These are phyloP conservation scores for Coprinellus micaceus DNA, from an alignment of 768 basidiomycete species.

Conservation along the genomic window DNA sequence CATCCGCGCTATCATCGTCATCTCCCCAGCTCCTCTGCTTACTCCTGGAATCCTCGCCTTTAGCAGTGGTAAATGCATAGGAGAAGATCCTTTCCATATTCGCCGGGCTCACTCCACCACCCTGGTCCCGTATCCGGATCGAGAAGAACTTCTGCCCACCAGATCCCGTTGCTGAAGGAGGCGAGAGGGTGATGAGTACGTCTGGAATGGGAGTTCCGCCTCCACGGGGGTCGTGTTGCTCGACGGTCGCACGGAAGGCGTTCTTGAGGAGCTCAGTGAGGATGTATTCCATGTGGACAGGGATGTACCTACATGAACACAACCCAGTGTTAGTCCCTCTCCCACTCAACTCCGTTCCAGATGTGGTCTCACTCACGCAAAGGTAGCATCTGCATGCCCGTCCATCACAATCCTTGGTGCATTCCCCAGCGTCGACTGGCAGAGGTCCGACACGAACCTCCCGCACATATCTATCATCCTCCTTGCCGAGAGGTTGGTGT, in stretches of 20 bases:
- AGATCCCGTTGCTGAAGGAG: conserved; percentile 35
- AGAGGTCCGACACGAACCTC: conserved; percentile 80
- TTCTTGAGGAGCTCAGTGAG: conserved; percentile 90
- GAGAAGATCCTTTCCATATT: conserved; percentile 83
- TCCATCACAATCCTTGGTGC: conserved; percentile 67
- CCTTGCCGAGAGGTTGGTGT: conserved; percentile 66
- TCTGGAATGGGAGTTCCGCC: conserved; percentile 48
- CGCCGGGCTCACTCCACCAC: conserved; percentile 74
- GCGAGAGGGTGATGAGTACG: conserved; percentile 68
- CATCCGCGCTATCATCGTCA: conserved; percentile 42
- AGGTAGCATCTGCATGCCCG: conserved; percentile 65
- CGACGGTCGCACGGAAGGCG: conserved; percentile 85
- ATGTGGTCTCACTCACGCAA: conserved; percentile 84
- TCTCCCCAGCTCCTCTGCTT: conserved; percentile 44
- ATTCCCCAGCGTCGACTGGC: conserved; percentile 77
- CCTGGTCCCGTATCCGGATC: conserved; percentile 79
- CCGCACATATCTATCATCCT: conserved; percentile 76
- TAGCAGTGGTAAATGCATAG: conserved; percentile 88
- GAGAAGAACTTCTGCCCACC: conserved; percentile 53
- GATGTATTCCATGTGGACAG: conserved; percentile 89
- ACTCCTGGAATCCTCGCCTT: conserved; percentile 35
- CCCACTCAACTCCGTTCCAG: no score
- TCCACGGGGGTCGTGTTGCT: conserved; percentile 53
- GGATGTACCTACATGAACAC: conserved; percentile 61
- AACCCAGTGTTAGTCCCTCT: conserved; percentile 7